phyloP scores from a whole-genome alignment of 257 asterid species.

The Penstemon barbatus region DNA sequence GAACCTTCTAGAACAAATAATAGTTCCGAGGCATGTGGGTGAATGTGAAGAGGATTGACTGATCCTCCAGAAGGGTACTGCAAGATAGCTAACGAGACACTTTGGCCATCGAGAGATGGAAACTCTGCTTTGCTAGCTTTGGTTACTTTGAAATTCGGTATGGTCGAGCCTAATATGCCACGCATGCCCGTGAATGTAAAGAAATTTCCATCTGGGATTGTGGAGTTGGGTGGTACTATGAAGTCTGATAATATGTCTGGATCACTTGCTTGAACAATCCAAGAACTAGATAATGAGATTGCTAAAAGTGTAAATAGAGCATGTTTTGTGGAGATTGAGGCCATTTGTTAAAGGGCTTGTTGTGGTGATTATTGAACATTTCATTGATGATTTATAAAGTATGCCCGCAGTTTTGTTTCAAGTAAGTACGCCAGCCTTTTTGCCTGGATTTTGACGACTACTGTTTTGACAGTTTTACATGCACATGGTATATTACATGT shows the following conservation, averaged over 20 bases:
- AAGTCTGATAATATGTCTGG: slow-evolving; percentile 46
- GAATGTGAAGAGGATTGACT: slow-evolving; percentile 54
- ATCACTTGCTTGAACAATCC: slow-evolving; percentile 29
- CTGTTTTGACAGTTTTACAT: too few species aligned
- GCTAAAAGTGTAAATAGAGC: not conserved
- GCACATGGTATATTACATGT: too few species aligned
- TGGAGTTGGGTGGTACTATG: slow-evolving; percentile 31
- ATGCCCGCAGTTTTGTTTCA: too few species aligned
- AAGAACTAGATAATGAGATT: not conserved
- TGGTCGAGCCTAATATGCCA: slow-evolving; percentile 24
- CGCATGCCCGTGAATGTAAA: slow-evolving; percentile 49
- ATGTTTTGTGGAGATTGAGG: not conserved
- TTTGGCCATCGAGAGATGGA: slow-evolving; percentile 48
- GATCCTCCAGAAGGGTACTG: slow-evolving; percentile 38
- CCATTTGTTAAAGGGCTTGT: not conserved
- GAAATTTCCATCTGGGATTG: not conserved
- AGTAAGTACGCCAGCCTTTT: too few species aligned
- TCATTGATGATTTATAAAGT: too few species aligned
- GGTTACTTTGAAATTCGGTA: slow-evolving; percentile 18
- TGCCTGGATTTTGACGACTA: too few species aligned
- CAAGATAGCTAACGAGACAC: slow-evolving; percentile 38
- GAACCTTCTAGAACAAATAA: slow-evolving; percentile 35
- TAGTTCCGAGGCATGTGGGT: slow-evolving; percentile 54
- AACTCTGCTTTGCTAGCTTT: slow-evolving; percentile 41
- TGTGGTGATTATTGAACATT: too few species aligned